Evolutionary conservation across 257 asterid genomes (phyloP), one percentile per base, ranked within the genome.

Genomic region (Petunia axillaris): DNA sequence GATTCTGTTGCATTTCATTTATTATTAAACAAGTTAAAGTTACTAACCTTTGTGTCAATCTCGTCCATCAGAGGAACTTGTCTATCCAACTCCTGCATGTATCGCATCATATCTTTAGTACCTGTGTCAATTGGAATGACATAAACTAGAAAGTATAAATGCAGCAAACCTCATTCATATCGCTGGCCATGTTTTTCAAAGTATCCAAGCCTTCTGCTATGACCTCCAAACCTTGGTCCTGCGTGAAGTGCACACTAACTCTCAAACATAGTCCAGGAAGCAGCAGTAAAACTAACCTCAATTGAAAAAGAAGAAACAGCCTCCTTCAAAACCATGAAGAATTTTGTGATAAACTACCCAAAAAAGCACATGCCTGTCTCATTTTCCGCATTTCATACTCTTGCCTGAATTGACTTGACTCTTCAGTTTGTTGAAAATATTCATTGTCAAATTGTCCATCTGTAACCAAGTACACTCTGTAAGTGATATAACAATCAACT

Each of bases 21-120:
- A n/a, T 8, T 78, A 37, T 75, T 46, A 68, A 9, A 16, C 15
- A 79, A 52, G 50, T 55, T 44, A 64, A 52, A 76, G 59, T 66
- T 59, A 79, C 90, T 64, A 66, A 96, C 99, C 99, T 96, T 96
- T 79, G 90, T 87, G 87, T 96, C 99, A 77, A 96, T 96, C 89
- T 96, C 99, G 84, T 96, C 99, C 98, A 96, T 90, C 64, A 96
- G 92, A 80, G 99, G 99, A 81, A 96, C 98, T 88, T 96, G 99
- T 78, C 99, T 90, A 84, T 96, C 99, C 76, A 94, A 60, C 86
- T 96, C 98, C 98, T 96, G 95, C 86, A 89, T 6, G 76, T 81
- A 78, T 71, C 8, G n/a, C 57, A 82, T 40, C 44, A 4, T 44
- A 41, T 53, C 75, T 66, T 85, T 70, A 43, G 16, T 8, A 41